Conservation (phyloP, 352 stramenopile species). For the Albugo laibachii region DNA sequence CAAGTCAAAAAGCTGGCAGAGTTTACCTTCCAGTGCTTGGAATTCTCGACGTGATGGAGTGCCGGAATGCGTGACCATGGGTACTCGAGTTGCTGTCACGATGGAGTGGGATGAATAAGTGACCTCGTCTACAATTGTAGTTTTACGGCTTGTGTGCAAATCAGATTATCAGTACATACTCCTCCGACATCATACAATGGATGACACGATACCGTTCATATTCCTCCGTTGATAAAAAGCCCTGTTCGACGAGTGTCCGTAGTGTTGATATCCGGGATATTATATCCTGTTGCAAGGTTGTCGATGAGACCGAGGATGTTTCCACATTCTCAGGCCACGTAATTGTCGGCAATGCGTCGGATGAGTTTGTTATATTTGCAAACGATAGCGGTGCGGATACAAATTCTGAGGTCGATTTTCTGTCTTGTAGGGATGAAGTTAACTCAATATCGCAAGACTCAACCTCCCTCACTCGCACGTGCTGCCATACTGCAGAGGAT, state of each 20-base stretch:
- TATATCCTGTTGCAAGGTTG: conserved; percentile 23
- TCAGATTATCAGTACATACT: conserved; percentile 1
- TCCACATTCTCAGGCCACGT: too few species aligned
- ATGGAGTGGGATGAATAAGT: conserved; percentile 18
- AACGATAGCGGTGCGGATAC: too few species aligned
- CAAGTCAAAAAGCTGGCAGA: not conserved
- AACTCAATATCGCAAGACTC: too few species aligned
- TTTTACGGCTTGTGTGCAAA: conserved; percentile 28
- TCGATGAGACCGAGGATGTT: too few species aligned
- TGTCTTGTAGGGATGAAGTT: too few species aligned
- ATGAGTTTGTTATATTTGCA: too few species aligned
- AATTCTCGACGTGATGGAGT: conserved; percentile 14
- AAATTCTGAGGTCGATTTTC: too few species aligned
- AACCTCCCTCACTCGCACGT: too few species aligned
- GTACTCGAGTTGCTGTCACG: too few species aligned
- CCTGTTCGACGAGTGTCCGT: conserved; percentile 48
- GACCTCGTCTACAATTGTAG: conserved; percentile 53
- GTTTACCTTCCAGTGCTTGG: conserved; percentile 14
- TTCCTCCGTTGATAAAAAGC: conserved; percentile 57
- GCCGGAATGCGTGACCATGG: conserved; percentile 9
- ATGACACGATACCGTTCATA: conserved; percentile 30
- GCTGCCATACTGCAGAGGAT: too few species aligned
- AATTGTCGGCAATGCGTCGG: too few species aligned
- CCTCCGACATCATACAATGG: not conserved
- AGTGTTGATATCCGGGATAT: conserved; percentile 53